Evolutionary conservation across 768 basidiomycete species (phyloP), one percentile per base, ranked within the genome.

Genomic region (Suillus plorans): DNA sequence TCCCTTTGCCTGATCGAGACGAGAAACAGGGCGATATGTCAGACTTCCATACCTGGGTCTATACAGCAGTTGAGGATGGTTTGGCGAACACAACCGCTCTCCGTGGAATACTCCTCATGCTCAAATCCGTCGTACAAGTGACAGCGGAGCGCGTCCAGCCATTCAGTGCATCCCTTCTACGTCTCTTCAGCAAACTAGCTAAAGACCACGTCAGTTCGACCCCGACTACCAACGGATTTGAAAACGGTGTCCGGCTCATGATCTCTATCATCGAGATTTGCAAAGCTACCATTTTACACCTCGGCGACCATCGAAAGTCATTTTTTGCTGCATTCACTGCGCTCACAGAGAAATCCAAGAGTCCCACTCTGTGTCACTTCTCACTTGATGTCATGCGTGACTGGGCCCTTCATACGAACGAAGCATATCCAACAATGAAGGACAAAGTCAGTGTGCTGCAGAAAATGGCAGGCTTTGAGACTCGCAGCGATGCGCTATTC

Each of bases 401-500:
- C 31, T 99, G 97, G 96, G 90, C 93, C n/a, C 80, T 97, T 69
- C 86, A 89, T 50, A 87, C 86, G 70, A 90, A 90, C 61, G 94
- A 97, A 63, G 82, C 89, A 2, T 92, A 91, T 73, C 96, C 96
- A 8, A 92, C 92, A 0, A 89, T 92, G 85, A 98, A 97, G 77
- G 97, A 99, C 79, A 99, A 98, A 76, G 90, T 96, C 3, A 89
- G 84, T 36, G 79, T 99, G 39, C 76, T 99, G 66, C 88, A 91
- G 71, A 94, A 92, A 74, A 96, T 99, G 95, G 83, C 85, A 7
- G 80, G 85, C 12, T 95, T 89, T 70, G 95, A 98, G 77, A 81
- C 82, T 28, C 88, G 91, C 39, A 89, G 87, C 44, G 92, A 95
- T n/a, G 69, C 80, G 4, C 82, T 99, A 4, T 94, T 92, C 75